Evolutionary conservation across 371 early-diverging fungal species (phyloP).

Genomic region (Mortierella sp.): DNA sequence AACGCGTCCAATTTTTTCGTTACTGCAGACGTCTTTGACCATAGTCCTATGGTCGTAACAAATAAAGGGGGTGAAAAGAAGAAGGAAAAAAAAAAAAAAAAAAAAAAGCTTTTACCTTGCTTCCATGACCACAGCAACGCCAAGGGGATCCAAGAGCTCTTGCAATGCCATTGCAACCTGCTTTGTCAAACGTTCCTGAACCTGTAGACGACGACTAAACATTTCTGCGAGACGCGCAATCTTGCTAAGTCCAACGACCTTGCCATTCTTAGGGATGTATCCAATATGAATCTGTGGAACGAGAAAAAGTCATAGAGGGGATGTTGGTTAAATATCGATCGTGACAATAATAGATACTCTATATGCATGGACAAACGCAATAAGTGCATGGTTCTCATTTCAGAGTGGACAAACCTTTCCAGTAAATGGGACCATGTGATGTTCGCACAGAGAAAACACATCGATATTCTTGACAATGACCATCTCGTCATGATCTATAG

Average conservation of each 20-base stretch:
- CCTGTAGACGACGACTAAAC: conserved; percentile 93
- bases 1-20: too few relatives aligned
- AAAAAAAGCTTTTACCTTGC: conserved; percentile 56
- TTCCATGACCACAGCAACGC: conserved; percentile 96
- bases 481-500: conserved; percentile 94
- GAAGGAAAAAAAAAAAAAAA: too few relatives aligned
- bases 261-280: conserved; percentile 88
- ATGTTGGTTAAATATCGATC: too few relatives aligned
- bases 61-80: background rate
- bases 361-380: too few relatives aligned
- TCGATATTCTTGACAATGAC: conserved; percentile 95
- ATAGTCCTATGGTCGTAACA: background rate
- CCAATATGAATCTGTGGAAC: conserved; percentile 80
- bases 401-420: conserved; percentile 87
- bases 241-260: conserved; percentile 95
- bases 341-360: too few relatives aligned
- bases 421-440: conserved; percentile 96
- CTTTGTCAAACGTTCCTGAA: conserved; percentile 96
- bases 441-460: conserved; percentile 94
- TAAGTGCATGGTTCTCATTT: too few relatives aligned
- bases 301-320: too few relatives aligned
- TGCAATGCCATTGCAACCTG: conserved; percentile 90
- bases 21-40: too few relatives aligned
- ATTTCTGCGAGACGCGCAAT: conserved; percentile 96
- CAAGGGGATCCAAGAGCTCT: conserved; percentile 92